These are phyloP conservation scores for Hygrocybe coccinea DNA, from an alignment of 768 basidiomycete genomes.

Conservation along the genomic window DNA sequence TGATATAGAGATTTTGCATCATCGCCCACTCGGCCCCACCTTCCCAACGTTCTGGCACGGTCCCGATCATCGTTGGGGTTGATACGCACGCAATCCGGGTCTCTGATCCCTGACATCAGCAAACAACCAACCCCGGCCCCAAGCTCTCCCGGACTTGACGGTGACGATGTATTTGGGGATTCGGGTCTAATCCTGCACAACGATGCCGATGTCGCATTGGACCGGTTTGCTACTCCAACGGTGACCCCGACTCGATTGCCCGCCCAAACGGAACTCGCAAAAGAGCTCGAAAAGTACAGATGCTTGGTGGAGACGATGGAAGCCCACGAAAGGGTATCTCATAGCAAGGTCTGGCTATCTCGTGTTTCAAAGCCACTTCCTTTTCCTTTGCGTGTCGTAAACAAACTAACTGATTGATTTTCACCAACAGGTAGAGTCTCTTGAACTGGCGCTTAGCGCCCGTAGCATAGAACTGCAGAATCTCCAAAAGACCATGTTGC, in stretches of 20 bases:
- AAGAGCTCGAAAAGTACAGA: constrained; percentile 8
- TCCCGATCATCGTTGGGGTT: constrained; percentile 13
- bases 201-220: no score
- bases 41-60: neutral
- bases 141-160: constrained; percentile 26
- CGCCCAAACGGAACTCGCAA: neutral
- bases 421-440: neutral
- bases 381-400: neutral
- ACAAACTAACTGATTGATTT: no score
- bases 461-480: neutral
- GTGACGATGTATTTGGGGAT: neutral
- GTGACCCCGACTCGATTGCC: neutral
- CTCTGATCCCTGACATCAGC: constrained; percentile 42
- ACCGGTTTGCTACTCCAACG: neutral
- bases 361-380: neutral
- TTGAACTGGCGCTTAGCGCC: neutral
- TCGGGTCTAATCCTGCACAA: no score
- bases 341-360: constrained; percentile 7
- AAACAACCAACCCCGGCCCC: constrained; percentile 51
- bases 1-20: neutral
- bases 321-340: constrained; percentile 4
- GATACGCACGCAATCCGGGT: constrained; percentile 44
- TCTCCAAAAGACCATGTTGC: neutral
- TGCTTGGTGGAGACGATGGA: constrained; percentile 1
- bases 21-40: neutral